Percentiles rank a stretch among this genome's conserved stretches.
Evolutionary conservation across 1,284 basidiomycete species (phyloP).

Genomic region (Chalciporus sp.): DNA sequence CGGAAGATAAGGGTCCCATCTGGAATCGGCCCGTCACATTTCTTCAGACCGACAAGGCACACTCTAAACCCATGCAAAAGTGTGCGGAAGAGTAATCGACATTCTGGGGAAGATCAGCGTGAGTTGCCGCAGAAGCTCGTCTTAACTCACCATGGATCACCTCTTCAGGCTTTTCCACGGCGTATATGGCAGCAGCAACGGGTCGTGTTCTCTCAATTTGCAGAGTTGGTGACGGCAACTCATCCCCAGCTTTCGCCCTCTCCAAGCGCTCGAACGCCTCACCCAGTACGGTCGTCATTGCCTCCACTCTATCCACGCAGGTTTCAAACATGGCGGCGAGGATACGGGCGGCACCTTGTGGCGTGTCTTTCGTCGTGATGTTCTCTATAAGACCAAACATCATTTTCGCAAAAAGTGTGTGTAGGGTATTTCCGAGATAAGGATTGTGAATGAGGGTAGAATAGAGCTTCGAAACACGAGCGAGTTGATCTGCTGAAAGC

Average conservation of each 20-base stretch:
- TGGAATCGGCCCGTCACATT: constrained; percentile 76
- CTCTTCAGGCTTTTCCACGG: constrained; percentile 77
- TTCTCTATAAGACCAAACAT: constrained; percentile 90
- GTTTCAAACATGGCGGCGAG: constrained; percentile 81
- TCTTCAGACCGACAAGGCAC: constrained; percentile 78
- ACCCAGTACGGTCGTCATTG: constrained; percentile 71
- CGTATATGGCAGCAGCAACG: constrained; percentile 72
- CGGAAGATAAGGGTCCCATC: constrained; percentile 89
- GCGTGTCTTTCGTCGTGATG: constrained; percentile 74
- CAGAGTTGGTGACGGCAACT: constrained; percentile 46
- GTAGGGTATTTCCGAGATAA: constrained; percentile 78
- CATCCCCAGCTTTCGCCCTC: constrained; percentile 49
- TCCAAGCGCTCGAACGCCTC: constrained; percentile 55
- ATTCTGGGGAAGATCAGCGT: constrained; percentile 53
- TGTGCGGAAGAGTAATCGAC: constrained; percentile 85
- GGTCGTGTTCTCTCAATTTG: constrained; percentile 83
- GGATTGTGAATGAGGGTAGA: constrained; percentile 91
- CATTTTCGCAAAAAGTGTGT: constrained; percentile 93
- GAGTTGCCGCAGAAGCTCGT: background rate
- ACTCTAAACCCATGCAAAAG: constrained; percentile 91
- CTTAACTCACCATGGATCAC: constrained; percentile 62
- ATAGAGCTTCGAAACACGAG: constrained; percentile 83
- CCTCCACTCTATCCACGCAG: constrained; percentile 85
- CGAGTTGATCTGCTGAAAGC: constrained; percentile 78
- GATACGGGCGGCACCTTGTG: constrained; percentile 66